These are phyloP conservation scores for Suillus fuscotomentosus DNA, from an alignment of 768 basidiomycete species.

Conservation along the genomic window DNA sequence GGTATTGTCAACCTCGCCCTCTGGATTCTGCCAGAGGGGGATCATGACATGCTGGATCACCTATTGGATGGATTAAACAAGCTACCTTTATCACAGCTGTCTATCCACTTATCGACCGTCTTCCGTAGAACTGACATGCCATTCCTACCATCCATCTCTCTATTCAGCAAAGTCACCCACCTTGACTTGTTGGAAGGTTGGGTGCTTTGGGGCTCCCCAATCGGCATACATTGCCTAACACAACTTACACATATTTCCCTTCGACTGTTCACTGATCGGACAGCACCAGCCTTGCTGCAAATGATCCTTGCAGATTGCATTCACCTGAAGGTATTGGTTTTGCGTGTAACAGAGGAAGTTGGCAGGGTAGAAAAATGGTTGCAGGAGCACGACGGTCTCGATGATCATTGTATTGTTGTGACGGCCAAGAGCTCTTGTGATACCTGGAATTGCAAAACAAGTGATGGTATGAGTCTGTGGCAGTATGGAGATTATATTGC, in stretches of 20 bases:
- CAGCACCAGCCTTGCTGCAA: neutral
- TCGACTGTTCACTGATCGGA: neutral
- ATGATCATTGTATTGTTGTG: neutral
- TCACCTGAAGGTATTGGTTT: neutral
- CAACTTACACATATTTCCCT: conserved; percentile 3
- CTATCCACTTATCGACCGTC: neutral
- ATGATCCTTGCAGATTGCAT: neutral
- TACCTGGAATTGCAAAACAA: neutral
- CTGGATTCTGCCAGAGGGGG: conserved; percentile 1
- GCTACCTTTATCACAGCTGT: neutral
- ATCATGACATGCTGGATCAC: neutral
- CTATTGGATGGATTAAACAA: neutral
- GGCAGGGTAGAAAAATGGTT: neutral
- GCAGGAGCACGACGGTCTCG: neutral
- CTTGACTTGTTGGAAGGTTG: conserved; percentile 1
- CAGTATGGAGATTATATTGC: too few species aligned
- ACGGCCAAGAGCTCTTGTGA: neutral
- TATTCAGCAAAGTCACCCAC: neutral
- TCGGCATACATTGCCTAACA: neutral
- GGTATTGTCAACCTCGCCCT: neutral
- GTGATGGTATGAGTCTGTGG: neutral
- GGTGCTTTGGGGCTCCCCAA: conserved; percentile 4
- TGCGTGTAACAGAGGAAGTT: neutral
- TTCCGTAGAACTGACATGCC: neutral
- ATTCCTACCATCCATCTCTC: neutral